Percentiles rank a stretch among this genome's conserved stretches.
phyloP scores from a whole-genome alignment of 2,329 filamentous ascomycete genomes.

The Phaeosphaeria sp. region DNA sequence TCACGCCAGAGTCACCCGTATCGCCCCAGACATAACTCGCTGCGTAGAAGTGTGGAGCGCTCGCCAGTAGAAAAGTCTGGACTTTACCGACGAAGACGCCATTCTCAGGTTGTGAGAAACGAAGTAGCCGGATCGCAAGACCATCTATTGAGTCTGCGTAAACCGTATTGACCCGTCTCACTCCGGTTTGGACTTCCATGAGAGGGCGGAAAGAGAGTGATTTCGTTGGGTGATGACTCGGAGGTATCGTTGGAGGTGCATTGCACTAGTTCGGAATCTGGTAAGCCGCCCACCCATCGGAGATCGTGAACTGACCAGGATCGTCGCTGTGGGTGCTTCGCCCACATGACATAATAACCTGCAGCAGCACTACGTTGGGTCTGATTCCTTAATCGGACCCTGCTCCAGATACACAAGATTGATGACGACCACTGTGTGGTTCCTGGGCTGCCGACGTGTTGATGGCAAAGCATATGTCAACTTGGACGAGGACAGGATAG shows the following conservation, averaged over 20 bases:
- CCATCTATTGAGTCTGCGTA: conserved; percentile 18
- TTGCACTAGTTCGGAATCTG: neutral
- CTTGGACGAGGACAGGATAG: too few species aligned
- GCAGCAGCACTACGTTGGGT: too few species aligned
- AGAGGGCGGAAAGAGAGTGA: neutral
- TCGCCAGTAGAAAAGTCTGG: conserved; percentile 27
- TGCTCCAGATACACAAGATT: too few species aligned
- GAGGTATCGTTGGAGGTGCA: neutral
- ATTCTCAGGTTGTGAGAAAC: conserved; percentile 16
- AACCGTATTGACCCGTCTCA: conserved; percentile 9
- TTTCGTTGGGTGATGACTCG: neutral
- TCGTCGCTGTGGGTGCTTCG: neutral
- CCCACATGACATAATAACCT: neutral
- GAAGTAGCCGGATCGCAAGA: conserved; percentile 31
- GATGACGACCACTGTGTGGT: too few species aligned
- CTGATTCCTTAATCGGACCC: too few species aligned
- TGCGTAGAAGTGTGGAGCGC: conserved; percentile 35
- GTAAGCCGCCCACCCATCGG: neutral
- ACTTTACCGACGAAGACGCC: conserved; percentile 26
- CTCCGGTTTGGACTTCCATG: conserved; percentile 5
- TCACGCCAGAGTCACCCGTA: conserved; percentile 13
- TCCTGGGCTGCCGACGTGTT: too few species aligned
- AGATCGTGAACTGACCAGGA: neutral
- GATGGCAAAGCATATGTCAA: too few species aligned
- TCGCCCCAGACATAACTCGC: conserved; percentile 40